Percentiles rank a stretch among this genome's conserved stretches.
These are phyloP conservation scores for Sporisorium iseilematis-ciliati DNA, from an alignment of 1,284 basidiomycete species.

Conservation along the genomic window DNA sequence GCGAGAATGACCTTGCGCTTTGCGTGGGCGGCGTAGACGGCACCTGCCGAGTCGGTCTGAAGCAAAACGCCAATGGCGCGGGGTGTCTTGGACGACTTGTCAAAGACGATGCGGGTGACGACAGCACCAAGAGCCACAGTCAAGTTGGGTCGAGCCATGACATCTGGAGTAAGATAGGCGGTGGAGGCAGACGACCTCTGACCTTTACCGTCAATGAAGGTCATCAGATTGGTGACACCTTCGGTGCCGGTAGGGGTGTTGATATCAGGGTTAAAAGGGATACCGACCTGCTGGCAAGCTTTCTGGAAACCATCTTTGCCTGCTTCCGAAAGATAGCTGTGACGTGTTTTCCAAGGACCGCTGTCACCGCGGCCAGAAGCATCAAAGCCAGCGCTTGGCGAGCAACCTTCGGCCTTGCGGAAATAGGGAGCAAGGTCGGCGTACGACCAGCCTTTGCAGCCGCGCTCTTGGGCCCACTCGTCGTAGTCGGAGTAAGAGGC, in stretches of 20 bases:
- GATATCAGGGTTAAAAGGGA: constrained; percentile 27
- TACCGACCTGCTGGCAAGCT: constrained; percentile 1
- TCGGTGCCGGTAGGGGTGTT: constrained; percentile 27
- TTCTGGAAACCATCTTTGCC: background rate
- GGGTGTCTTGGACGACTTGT: background rate
- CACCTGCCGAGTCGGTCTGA: constrained; percentile 4
- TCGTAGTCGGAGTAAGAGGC: constrained; percentile 17
- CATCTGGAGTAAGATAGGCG: constrained; percentile 19
- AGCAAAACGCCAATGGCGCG: background rate
- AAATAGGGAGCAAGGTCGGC: constrained; percentile 20
- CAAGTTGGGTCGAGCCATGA: constrained; percentile 1
- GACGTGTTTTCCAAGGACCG: background rate
- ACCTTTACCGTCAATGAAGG: constrained; percentile 24
- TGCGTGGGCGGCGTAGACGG: constrained; percentile 22
- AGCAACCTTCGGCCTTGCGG: constrained; percentile 17
- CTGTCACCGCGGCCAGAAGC: background rate
- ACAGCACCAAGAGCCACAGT: background rate
- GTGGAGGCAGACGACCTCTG: constrained; percentile 34
- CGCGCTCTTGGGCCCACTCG: constrained; percentile 23
- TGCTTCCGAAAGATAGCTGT: background rate
- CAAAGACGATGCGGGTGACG: background rate
- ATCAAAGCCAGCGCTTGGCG: constrained; percentile 1
- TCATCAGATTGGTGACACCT: constrained; percentile 16
- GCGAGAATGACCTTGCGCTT: constrained; percentile 55
- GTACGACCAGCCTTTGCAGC: constrained; percentile 39